phyloP scores from a whole-genome alignment of 2,329 filamentous ascomycete species.

The Huntiella abstrusa region DNA sequence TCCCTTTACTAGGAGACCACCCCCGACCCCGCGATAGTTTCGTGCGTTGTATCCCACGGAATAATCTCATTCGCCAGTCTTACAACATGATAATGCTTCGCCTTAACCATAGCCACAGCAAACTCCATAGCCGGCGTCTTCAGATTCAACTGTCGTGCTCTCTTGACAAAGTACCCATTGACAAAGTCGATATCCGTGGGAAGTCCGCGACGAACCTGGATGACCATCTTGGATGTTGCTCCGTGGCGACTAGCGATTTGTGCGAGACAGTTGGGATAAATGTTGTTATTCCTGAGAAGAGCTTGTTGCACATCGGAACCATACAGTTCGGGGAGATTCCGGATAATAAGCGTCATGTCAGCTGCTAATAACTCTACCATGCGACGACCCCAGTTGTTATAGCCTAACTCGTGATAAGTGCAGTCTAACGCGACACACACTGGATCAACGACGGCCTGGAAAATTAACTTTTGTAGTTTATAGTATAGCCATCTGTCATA shows the following conservation, averaged over 20 bases:
- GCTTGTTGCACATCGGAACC: conserved; percentile 36
- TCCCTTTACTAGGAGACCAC: background rate
- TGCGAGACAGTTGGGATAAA: conserved; percentile 41
- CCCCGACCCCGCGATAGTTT: background rate
- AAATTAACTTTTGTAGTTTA: conserved; percentile 63
- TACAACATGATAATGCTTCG: conserved; percentile 31
- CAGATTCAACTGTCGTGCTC: conserved; percentile 56
- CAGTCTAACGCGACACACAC: conserved; percentile 64
- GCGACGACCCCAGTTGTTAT: conserved; percentile 44
- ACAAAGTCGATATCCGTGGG: conserved; percentile 65
- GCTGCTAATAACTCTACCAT: conserved; percentile 52
- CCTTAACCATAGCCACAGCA: conserved; percentile 54
- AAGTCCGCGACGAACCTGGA: conserved; percentile 40
- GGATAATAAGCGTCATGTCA: conserved; percentile 57
- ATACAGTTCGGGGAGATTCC: conserved; percentile 53
- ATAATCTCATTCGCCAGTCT: conserved; percentile 19
- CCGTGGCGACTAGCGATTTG: conserved; percentile 37
- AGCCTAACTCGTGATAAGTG: conserved; percentile 50
- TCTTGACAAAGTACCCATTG: conserved; percentile 69
- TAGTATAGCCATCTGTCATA: conserved; percentile 41
- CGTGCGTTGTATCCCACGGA: conserved; percentile 7
- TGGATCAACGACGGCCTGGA: conserved; percentile 61
- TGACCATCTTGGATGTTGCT: conserved; percentile 43
- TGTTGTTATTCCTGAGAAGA: conserved; percentile 37
- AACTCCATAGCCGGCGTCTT: conserved; percentile 53